Base-by-base conservation (phyloP, 345 rosid genomes). In the Gossypium rotundifolium region DNA sequence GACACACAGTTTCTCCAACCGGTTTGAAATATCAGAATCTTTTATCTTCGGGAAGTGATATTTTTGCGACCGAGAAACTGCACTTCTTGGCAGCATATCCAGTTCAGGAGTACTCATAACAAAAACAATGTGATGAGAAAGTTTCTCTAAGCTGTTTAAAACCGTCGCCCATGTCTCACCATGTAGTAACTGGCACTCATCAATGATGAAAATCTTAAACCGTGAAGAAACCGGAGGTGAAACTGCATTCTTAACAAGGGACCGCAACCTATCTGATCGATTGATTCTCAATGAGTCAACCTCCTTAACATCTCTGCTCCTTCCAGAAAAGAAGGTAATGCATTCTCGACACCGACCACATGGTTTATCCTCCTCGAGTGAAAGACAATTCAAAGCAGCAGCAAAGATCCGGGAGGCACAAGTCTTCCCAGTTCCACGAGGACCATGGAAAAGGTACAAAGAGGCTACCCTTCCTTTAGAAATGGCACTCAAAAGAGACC, bases 401-500 rank as follows among this genome's bases (percentile, higher is more conserved):
- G 98, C 94, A 81, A 93, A 93, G 65, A 95, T 87, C 83, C 88
- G 88, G 11, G 98, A 86, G 9, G 99, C 91, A 49, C 92, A 91
- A 9, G 97, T 95, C 85, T 95, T 93, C 52, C 99, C 99, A 0
- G 97, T 88, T 27, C 98, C 99, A 52, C 92, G 98, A 76, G 97
- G 97, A 52, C 99, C 99, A 33, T 93, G 90, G 71, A 95, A 93
- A 27, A 95, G 91, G 79, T 95, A 90, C 9, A 90, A 61, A 33
- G 97, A 87, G 65, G 98, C 65, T 78, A 93, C 79, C 83, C 88
- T 88, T 57, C 92, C 96, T 71, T 85, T 88, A 54, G 90, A 83
- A 66, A 95, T 79, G 65, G 96, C 94, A 85, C 87, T 82, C 79
- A 90, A 77, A 68, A 95, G 91, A 80, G 97, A 88, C 80, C 83